Conservation (phyloP, 108 stramenopile genomes). For the Fistulifera pelliculosa region DNA sequence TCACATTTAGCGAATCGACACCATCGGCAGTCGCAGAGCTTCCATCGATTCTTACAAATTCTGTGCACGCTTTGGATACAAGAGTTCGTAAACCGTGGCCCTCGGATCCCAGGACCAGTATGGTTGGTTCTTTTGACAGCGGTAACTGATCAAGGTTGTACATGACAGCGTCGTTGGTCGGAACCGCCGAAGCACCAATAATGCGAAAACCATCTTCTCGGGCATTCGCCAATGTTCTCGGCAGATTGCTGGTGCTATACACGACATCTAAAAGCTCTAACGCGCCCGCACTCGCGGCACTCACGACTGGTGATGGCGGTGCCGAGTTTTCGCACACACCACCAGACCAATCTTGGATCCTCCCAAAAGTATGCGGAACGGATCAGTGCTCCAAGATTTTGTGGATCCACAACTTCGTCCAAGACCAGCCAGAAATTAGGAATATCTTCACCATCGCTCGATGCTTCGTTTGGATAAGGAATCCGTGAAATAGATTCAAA, state of each 20-base stretch:
- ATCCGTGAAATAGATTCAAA: slow-evolving; percentile 50
- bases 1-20: slow-evolving; percentile 95
- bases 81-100: slow-evolving; percentile 87
- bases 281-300: slow-evolving; percentile 83
- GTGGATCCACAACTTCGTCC: slow-evolving; percentile 91
- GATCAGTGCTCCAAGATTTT: slow-evolving; percentile 80
- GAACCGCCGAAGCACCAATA: slow-evolving; percentile 67
- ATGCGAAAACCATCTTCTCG: slow-evolving; percentile 86
- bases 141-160: slow-evolving; percentile 42
- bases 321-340: slow-evolving; percentile 85
- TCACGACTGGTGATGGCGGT: slow-evolving; percentile 70
- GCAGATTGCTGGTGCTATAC: slow-evolving; percentile 73
- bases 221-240: slow-evolving; percentile 59
- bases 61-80: slow-evolving; percentile 79
- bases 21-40: slow-evolving; percentile 21
- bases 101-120: slow-evolving; percentile 94
- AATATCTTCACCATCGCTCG: neutral
- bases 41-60: slow-evolving; percentile 74
- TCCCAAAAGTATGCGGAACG: slow-evolving; percentile 81
- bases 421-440: slow-evolving; percentile 68
- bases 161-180: slow-evolving; percentile 19
- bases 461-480: slow-evolving; percentile 22
- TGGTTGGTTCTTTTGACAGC: slow-evolving; percentile 40
- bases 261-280: slow-evolving; percentile 58
- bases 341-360: slow-evolving; percentile 43